Evolutionary conservation across 345 rosid species (phyloP).

Genomic region (Populus pruinosa): DNA sequence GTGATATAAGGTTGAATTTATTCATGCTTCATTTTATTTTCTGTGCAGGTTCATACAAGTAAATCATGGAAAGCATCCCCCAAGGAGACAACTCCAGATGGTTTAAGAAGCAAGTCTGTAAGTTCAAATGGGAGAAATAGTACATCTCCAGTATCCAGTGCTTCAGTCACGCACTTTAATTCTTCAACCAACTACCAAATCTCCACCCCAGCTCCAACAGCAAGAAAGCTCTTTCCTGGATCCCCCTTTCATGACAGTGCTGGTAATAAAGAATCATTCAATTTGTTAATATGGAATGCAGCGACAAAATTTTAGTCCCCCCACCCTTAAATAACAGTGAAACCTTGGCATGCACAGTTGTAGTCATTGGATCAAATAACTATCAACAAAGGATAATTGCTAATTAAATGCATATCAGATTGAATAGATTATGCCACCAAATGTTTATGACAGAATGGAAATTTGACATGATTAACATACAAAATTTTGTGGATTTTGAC

Average conservation of each 20-base stretch:
- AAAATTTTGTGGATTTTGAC: not conserved
- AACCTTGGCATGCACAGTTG: not conserved
- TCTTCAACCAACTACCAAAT: conserved; percentile 28
- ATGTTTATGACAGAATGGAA: not conserved
- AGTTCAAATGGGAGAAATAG: conserved; percentile 52
- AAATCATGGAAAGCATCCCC: conserved; percentile 43
- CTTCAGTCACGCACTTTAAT: conserved; percentile 25
- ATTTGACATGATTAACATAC: not conserved
- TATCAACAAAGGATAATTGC: not conserved
- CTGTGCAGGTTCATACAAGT: conserved; percentile 45
- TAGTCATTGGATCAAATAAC: not conserved
- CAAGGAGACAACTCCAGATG: conserved; percentile 45
- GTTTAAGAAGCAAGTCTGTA: conserved; percentile 47
- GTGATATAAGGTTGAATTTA: not conserved
- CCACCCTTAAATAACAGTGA: not conserved
- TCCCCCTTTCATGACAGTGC: conserved; percentile 35
- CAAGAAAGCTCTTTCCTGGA: conserved; percentile 49
- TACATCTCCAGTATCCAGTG: conserved; percentile 35
- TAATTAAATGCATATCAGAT: not conserved
- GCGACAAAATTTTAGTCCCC: not conserved
- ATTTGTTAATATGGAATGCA: not conserved
- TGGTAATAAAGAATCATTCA: conserved; percentile 32
- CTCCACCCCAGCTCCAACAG: conserved; percentile 40
- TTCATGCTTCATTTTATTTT: not conserved
- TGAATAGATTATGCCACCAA: not conserved